Base-by-base conservation (phyloP, 75 land plant genomes). In the Pinus tabuliformis region DNA sequence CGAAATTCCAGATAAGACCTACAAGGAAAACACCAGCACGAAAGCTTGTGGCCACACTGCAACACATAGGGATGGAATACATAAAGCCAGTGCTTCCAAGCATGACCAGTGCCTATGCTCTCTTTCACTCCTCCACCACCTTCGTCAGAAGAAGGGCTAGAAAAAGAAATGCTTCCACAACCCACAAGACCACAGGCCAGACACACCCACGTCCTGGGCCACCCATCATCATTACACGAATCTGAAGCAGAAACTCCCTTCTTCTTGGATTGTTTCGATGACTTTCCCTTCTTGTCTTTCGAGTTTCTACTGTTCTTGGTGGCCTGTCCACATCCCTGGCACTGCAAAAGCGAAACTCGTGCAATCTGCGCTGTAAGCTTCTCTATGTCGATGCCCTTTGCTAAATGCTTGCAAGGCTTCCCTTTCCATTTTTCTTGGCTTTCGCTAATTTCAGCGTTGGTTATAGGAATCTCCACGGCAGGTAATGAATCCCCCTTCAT, bases 101-200 rank as follows among this genome's bases (percentile, higher is more conserved):
- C 78, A 83, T 85, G 87, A 28, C 78, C 81, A 13, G 37, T 58
- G 21, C 79, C 79, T 15, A 57, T 54, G 45, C 28, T 30, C 26
- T 45, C 56, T 13, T 21, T 21, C 57, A 56, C 16, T 5, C 20
- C 78, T 9, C 11, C 17, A 20, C 36, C 73, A 33, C 22, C 59
- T 18, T 18, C 62, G 21, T 18, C 62, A 6, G 62, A 18, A 9
- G 62, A 20, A 22, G 8, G 21, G 21, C 22, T 21, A 28, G 74
- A 52, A 7, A 17, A 37, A 12, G 58, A 28, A 28, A 59, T 14
- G 28, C 49, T 24, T 0, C 77, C 80, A 56, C 88, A 86, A 20
- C 76, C 87, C 30, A 86, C 62, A 20, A 76, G 73, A 30, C 82
- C 87, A 75, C 88, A 86, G 22, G 79, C 79, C 72, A 86, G 70